A percentile compares a stretch with the other conserved stretches of the same genome.
These are phyloP conservation scores for Suhomyces chickasaworum DNA, from an alignment of 1,139 yeast genomes.

Conservation along the genomic window DNA sequence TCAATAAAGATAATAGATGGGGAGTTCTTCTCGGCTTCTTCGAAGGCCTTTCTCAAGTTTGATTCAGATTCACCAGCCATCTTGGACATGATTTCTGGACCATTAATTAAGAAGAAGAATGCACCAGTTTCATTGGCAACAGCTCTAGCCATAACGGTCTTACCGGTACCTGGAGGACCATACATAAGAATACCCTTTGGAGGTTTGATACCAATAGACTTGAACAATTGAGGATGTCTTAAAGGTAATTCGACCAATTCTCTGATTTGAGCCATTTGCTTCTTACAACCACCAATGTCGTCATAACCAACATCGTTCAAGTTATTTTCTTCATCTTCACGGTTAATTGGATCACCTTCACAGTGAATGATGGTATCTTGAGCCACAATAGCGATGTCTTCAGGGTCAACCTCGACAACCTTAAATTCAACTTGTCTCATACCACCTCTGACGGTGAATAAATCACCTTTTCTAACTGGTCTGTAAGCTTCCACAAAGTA, in stretches of 20 bases:
- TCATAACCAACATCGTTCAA: conserved; percentile 97
- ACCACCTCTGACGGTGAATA: conserved; percentile 96
- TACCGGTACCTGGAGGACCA: conserved; percentile 99
- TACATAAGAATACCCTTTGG: conserved; percentile 97
- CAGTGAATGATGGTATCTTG: conserved; percentile 98
- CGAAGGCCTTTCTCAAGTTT: conserved; percentile 95
- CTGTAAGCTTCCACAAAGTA: conserved; percentile 98
- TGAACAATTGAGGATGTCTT: conserved; percentile 96
- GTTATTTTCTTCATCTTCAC: conserved; percentile 98
- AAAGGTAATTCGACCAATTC: conserved; percentile 95
- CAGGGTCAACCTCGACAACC: conserved; percentile 97
- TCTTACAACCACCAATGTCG: conserved; percentile 98
- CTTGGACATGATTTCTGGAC: conserved; percentile 99
- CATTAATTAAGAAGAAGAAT: conserved; percentile 93
- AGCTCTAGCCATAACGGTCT: conserved; percentile 98
- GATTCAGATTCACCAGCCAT: conserved; percentile 99
- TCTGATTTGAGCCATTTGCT: conserved; percentile 98
- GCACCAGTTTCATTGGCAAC: conserved; percentile 99
- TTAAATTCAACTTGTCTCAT: conserved; percentile 99
- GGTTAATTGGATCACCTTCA: conserved; percentile 98
- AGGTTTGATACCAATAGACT: conserved; percentile 95
- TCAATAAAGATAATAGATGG: conserved; percentile 97
- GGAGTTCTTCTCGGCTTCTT: conserved; percentile 96
- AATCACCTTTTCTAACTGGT: conserved; percentile 97
- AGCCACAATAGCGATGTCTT: conserved; percentile 95